phyloP scores from a whole-genome alignment of 495 filamentous ascomycete species.

The Parmelia sp. region DNA sequence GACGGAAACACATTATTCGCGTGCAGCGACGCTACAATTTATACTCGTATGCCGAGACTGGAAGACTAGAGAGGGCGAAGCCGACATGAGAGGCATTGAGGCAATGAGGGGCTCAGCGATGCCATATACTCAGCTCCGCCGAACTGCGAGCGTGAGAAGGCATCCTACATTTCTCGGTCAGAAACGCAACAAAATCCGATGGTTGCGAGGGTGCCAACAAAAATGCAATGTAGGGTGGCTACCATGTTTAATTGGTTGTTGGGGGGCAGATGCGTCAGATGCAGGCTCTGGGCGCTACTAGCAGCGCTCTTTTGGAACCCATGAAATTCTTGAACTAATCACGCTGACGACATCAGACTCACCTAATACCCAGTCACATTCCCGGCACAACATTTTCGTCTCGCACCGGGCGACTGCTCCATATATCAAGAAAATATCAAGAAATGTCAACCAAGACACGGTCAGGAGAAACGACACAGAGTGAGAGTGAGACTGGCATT shows the following conservation, averaged over 20 bases:
- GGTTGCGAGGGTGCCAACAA: no score
- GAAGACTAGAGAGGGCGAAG: not conserved
- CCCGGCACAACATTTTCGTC: not conserved
- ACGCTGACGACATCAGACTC: not conserved
- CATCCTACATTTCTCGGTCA: no score
- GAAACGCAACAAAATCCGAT: no score
- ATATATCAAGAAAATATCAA: not conserved
- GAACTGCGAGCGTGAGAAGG: not conserved
- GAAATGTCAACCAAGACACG: no score
- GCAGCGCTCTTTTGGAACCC: not conserved
- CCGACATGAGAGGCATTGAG: conserved; percentile 1
- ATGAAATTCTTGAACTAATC: not conserved
- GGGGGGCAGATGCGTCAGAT: not conserved
- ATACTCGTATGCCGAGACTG: not conserved
- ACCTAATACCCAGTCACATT: not conserved
- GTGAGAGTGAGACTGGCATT: not conserved
- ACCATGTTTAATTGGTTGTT: not conserved
- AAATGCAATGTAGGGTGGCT: no score
- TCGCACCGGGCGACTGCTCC: not conserved
- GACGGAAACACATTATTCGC: not conserved
- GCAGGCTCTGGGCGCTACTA: not conserved
- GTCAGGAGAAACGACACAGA: no score
- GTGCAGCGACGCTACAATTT: not conserved
- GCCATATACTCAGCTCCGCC: not conserved
- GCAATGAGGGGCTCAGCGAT: not conserved